Base-by-base conservation (phyloP, 2,329 filamentous ascomycete species). In the Hirsutella rhossiliensis region DNA sequence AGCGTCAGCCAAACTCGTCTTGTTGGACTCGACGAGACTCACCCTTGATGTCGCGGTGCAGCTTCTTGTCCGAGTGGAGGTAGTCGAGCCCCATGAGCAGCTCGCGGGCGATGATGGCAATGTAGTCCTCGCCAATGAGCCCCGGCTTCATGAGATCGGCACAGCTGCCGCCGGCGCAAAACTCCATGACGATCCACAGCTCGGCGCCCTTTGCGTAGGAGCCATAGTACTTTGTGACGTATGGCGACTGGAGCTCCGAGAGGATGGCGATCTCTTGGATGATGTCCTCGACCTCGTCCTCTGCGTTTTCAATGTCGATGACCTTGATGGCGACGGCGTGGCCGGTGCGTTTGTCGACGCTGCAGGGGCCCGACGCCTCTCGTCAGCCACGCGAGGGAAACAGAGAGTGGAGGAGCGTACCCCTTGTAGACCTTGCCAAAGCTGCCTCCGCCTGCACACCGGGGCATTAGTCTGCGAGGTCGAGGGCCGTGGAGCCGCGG, bases 141-240 rank as follows among this genome's bases (percentile, higher is more conserved):
- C 92, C 92, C 0, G 92, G 88, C 67, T 94, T 94, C 82, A 98
- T 85, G 48, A 98, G 69, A 61, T 97, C 92, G 40, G 87, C 88
- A 59, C 92, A 97, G 65, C 90, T 97, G 5, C 92, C 92, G 19
- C 92, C 92, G 1, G 90, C 89, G 65, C 92, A 98, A 58, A 92
- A 98, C 64, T 98, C 92, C 92, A 98, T 98, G 62, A 97, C 88
- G 55, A 98, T 98, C 92, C 92, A 98, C 56, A 98, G 69, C 67
- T 97, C 87, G 3, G 89, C 92, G 20, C 90, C 92, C 59, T 95
- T 95, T 54, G 95, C 80, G 59, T 92, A 97, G 45, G 90, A 96
- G 52, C 92, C 92, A 67, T 95, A 88, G 71, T 98, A 98, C 64
- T 94, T 92, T 34, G 92, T 98, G 49, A 97, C 90, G 60, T 94